Percentiles rank a stretch among this genome's conserved stretches.
Conservation (phyloP, 2,329 filamentous ascomycete genomes). For the Pseudogymnoascus pannorum region DNA sequence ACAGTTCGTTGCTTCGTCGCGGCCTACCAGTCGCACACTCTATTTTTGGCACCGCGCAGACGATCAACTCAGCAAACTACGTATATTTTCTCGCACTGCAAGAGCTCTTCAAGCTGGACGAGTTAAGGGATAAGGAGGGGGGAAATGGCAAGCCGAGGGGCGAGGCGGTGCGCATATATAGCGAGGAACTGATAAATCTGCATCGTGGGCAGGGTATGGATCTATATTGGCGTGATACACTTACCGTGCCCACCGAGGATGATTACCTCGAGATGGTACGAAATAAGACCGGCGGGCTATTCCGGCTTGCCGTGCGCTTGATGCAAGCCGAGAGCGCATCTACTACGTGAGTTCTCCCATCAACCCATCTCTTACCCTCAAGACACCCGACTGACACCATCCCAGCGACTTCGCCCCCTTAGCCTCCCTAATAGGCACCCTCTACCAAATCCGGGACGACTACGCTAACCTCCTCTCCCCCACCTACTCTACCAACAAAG, state of each 20-base stretch:
- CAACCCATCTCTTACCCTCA: not conserved
- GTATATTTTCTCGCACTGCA: conserved; percentile 75
- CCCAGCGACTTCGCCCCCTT: conserved; percentile 68
- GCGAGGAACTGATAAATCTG: conserved; percentile 76
- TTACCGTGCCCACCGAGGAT: conserved; percentile 77
- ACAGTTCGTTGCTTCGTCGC: conserved; percentile 66
- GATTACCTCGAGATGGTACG: conserved; percentile 93
- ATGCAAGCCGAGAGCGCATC: conserved; percentile 68
- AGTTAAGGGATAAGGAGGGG: conserved; percentile 38
- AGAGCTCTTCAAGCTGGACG: conserved; percentile 64
- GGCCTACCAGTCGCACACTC: conserved; percentile 76
- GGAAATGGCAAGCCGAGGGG: not conserved
- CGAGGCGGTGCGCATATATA: conserved; percentile 61
- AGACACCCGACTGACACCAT: conserved; percentile 10
- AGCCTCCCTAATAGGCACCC: conserved; percentile 74
- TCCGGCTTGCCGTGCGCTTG: conserved; percentile 75
- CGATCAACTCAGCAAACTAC: conserved; percentile 87
- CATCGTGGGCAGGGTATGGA: conserved; percentile 89
- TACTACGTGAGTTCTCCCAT: conserved; percentile 30
- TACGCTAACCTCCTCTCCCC: conserved; percentile 75
- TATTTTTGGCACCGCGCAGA: conserved; percentile 81
- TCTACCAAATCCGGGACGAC: conserved; percentile 90
- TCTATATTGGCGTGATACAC: conserved; percentile 78
- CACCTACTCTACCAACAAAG: conserved; percentile 84
- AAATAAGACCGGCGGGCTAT: conserved; percentile 85